phyloP scores from a whole-genome alignment of 345 rosid genomes.

The Kernera saxatilis region DNA sequence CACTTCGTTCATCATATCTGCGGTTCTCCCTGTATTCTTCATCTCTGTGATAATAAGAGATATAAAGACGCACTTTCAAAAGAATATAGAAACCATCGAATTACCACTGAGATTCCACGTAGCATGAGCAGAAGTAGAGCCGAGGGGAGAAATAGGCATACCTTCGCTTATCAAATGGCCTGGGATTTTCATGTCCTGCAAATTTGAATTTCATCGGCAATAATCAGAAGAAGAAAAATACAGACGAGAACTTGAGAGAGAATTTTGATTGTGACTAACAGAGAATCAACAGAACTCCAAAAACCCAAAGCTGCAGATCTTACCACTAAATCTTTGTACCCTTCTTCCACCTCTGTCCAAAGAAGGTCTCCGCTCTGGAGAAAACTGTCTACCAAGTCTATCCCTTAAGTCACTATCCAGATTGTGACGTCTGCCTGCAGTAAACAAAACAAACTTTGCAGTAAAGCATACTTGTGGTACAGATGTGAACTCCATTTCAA shows the following conservation, averaged over 20 bases:
- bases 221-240: constrained; percentile 8
- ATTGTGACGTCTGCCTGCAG: constrained; percentile 58
- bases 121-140: background rate
- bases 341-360: constrained; percentile 46
- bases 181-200: constrained; percentile 68
- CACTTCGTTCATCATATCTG: constrained; percentile 49
- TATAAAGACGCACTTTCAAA: background rate
- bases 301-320: constrained; percentile 26
- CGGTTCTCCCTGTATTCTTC: constrained; percentile 49
- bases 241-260: background rate
- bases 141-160: constrained; percentile 14
- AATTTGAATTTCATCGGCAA: constrained; percentile 1
- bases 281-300: background rate
- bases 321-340: constrained; percentile 46
- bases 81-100: constrained; percentile 1
- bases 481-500: constrained; percentile 15
- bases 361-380: constrained; percentile 58
- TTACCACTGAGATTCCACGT: background rate
- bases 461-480: constrained; percentile 21
- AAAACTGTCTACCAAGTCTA: constrained; percentile 68
- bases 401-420: constrained; percentile 72
- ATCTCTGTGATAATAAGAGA: constrained; percentile 35
- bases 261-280: background rate
- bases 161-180: constrained; percentile 56
- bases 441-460: constrained; percentile 26